Evolutionary conservation across 768 basidiomycete species (phyloP).

Genomic region (Coprinopsis strossmayeri): DNA sequence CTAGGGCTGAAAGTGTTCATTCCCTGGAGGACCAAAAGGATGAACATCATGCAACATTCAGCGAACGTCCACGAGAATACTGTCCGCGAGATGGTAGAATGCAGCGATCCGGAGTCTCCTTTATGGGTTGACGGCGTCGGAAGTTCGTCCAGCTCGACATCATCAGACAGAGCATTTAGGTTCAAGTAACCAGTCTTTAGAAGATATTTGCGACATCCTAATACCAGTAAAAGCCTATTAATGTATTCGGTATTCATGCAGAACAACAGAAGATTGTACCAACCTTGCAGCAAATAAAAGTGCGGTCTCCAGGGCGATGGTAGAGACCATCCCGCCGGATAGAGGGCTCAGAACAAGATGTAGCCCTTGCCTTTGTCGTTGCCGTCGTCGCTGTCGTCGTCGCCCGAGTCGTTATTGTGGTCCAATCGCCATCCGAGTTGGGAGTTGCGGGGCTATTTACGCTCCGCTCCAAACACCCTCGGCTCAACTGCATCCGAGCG

Average conservation of each 20-base stretch:
- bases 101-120: conserved; percentile 26
- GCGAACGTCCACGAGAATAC: conserved; percentile 69
- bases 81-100: conserved; percentile 49
- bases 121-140: conserved; percentile 30
- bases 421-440: too few relatives aligned
- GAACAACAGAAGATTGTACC: too few relatives aligned
- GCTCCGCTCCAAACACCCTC: too few relatives aligned
- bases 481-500: too few relatives aligned
- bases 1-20: conserved; percentile 42
- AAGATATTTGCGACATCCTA: conserved; percentile 54
- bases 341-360: too few relatives aligned
- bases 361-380: too few relatives aligned
- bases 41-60: conserved; percentile 68
- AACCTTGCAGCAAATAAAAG: background rate
- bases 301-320: too few relatives aligned
- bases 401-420: too few relatives aligned
- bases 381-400: too few relatives aligned
- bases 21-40: conserved; percentile 69
- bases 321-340: too few relatives aligned
- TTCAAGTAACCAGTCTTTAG: conserved; percentile 54
- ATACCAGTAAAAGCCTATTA: conserved; percentile 44
- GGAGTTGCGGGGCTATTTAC: too few relatives aligned
- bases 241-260: background rate
- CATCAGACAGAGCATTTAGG: conserved; percentile 22
- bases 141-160: conserved; percentile 32